Evolutionary conservation across 2,329 filamentous ascomycete genomes (phyloP).

Genomic region (Shiraia bambusicola): DNA sequence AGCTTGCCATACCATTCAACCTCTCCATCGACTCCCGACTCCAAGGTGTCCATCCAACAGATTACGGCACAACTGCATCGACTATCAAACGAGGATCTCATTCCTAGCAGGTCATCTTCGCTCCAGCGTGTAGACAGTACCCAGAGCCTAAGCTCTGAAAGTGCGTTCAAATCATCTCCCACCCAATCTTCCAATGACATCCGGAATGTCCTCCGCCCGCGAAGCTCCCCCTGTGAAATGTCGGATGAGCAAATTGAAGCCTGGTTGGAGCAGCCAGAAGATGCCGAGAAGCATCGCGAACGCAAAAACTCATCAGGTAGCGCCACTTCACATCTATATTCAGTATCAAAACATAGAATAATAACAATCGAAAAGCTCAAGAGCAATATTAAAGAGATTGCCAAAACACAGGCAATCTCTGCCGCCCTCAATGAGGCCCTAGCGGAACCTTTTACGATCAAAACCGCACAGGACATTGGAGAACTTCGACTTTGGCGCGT

Average conservation of each 20-base stretch:
- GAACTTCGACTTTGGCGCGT: neutral
- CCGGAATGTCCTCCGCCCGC: constrained; percentile 5
- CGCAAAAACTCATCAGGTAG: constrained; percentile 6
- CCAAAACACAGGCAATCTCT: neutral
- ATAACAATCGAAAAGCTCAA: neutral
- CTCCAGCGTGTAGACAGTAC: no score
- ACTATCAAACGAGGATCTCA: no score
- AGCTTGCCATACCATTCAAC: constrained; percentile 4
- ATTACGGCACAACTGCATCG: no score
- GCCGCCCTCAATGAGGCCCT: neutral
- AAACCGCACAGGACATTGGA: neutral
- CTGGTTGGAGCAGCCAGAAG: constrained; percentile 19
- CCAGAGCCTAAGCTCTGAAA: constrained; percentile 1
- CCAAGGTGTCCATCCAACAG: neutral
- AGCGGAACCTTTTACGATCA: neutral
- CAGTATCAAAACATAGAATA: neutral
- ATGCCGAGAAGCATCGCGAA: constrained; percentile 18
- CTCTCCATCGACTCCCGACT: neutral
- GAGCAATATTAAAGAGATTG: neutral
- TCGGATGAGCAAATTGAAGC: constrained; percentile 23
- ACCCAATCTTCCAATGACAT: constrained; percentile 7
- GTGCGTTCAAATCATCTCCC: constrained; percentile 2
- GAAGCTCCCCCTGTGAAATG: constrained; percentile 13
- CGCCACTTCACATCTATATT: neutral
- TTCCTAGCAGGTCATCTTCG: no score